Conservation (phyloP, 2,329 filamentous ascomycete genomes). For the Ophiostoma australiae region DNA sequence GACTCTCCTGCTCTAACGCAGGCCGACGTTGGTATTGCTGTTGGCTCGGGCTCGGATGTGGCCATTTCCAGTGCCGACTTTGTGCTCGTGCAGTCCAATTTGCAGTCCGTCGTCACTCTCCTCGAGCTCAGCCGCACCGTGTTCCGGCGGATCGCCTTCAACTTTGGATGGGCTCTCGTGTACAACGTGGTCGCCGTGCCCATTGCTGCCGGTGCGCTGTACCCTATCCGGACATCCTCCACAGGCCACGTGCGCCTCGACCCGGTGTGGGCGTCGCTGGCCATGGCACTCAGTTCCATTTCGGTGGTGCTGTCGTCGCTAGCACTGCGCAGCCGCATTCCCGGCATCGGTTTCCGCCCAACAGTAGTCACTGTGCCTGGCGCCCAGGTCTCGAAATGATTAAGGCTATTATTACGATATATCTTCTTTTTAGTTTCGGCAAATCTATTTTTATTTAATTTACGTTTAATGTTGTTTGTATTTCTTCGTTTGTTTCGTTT, state of each 20-base stretch:
- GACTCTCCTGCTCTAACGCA: conserved; percentile 76
- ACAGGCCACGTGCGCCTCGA: conserved; percentile 60
- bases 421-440: not conserved
- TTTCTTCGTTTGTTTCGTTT: too few relatives aligned
- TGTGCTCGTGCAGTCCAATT: conserved; percentile 65
- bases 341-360: conserved; percentile 43
- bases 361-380: conserved; percentile 22
- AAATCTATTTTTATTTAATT: not conserved
- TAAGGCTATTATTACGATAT: not conserved
- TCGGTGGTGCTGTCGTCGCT: conserved; percentile 82
- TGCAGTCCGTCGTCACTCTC: conserved; percentile 66
- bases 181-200: conserved; percentile 78
- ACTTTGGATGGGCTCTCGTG: conserved; percentile 78
- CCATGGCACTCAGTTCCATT: conserved; percentile 89
- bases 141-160: conserved; percentile 73
- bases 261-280: conserved; percentile 81
- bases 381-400: not conserved
- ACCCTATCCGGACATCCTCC: conserved; percentile 46
- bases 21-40: conserved; percentile 78
- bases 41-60: conserved; percentile 78
- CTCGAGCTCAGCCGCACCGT: conserved; percentile 66
- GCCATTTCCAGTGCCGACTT: conserved; percentile 78
- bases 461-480: too few relatives aligned
- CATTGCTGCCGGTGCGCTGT: conserved; percentile 74
- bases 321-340: conserved; percentile 53